Conservation (phyloP, 331 rosid genomes). For the Quercus lobata region DNA sequence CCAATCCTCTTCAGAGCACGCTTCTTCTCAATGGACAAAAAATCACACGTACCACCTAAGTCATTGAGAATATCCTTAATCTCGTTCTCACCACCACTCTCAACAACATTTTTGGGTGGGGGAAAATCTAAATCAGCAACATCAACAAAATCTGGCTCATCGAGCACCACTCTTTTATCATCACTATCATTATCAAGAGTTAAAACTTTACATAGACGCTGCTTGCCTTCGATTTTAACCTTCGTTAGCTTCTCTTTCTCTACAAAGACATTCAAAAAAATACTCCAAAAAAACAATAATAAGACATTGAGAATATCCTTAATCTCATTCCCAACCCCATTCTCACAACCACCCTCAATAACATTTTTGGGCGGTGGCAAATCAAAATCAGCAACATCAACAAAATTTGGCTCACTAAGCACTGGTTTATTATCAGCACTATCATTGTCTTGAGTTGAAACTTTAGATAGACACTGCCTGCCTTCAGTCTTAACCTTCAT, state of each 20-base stretch:
- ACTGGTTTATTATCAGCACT: too few relatives aligned
- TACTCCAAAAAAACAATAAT: not conserved
- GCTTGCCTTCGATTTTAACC: slow-evolving; percentile 69
- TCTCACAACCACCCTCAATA: slow-evolving; percentile 15
- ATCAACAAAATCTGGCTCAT: slow-evolving; percentile 30
- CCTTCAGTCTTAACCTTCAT: too few relatives aligned
- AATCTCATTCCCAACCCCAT: slow-evolving; percentile 53
- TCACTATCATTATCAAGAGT: slow-evolving; percentile 14
- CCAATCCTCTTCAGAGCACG: slow-evolving; percentile 17
- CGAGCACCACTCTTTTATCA: slow-evolving; percentile 14
- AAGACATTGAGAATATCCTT: slow-evolving; percentile 71
- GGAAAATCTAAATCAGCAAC: slow-evolving; percentile 59
- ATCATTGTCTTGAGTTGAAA: too few relatives aligned
- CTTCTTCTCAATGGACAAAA: slow-evolving; percentile 59
- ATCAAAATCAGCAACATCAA: slow-evolving; percentile 44
- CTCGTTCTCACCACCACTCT: slow-evolving; percentile 37
- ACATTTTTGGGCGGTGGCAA: slow-evolving; percentile 24
- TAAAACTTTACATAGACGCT: slow-evolving; percentile 70
- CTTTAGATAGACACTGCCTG: too few relatives aligned
- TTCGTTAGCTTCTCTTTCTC: slow-evolving; percentile 41
- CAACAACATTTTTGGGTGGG: slow-evolving; percentile 4
- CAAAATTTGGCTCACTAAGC: slow-evolving; percentile 8
- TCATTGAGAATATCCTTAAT: slow-evolving; percentile 74
- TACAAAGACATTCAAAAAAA: slow-evolving; percentile 13
- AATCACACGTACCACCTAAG: slow-evolving; percentile 65